Evolutionary conservation across 73 alveolate species (phyloP).

Genomic region (Uronychia binucleata): DNA sequence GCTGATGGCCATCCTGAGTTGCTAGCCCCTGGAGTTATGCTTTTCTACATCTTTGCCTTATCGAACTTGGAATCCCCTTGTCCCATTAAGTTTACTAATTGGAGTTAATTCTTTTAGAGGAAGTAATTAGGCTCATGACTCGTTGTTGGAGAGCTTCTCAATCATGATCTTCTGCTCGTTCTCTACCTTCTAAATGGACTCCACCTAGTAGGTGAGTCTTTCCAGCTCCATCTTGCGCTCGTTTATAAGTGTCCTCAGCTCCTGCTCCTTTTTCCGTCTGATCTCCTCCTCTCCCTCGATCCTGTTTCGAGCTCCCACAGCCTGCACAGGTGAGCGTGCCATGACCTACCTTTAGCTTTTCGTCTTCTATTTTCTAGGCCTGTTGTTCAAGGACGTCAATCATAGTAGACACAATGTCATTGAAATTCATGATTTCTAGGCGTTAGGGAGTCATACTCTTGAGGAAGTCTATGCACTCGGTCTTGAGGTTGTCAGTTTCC

Average conservation of each 20-base stretch:
- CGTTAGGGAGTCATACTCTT: conserved; percentile 25
- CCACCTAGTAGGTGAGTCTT: conserved; percentile 70
- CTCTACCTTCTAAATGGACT: conserved; percentile 74
- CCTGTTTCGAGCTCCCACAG: conserved; percentile 87
- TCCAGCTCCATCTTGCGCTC: conserved; percentile 88
- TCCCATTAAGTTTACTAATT: conserved; percentile 8
- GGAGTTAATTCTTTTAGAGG: neutral
- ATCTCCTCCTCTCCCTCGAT: conserved; percentile 85
- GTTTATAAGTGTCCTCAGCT: conserved; percentile 72
- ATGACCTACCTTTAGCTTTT: conserved; percentile 63
- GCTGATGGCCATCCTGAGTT: conserved; percentile 26
- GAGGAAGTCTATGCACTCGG: conserved; percentile 74
- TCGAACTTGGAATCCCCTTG: neutral
- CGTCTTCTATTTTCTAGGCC: conserved; percentile 82
- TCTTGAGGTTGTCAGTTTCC: conserved; percentile 73
- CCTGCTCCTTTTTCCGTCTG: conserved; percentile 79
- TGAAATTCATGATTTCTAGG: conserved; percentile 57
- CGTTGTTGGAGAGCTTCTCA: conserved; percentile 84
- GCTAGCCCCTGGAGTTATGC: neutral
- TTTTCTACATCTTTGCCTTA: neutral
- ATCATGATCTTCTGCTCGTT: conserved; percentile 74
- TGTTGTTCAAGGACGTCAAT: conserved; percentile 77
- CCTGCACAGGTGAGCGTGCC: conserved; percentile 6
- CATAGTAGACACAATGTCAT: conserved; percentile 75
- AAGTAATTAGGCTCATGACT: conserved; percentile 56